phyloP scores from a whole-genome alignment of 129 eudicot genomes.

The Ambrosia trifida region DNA sequence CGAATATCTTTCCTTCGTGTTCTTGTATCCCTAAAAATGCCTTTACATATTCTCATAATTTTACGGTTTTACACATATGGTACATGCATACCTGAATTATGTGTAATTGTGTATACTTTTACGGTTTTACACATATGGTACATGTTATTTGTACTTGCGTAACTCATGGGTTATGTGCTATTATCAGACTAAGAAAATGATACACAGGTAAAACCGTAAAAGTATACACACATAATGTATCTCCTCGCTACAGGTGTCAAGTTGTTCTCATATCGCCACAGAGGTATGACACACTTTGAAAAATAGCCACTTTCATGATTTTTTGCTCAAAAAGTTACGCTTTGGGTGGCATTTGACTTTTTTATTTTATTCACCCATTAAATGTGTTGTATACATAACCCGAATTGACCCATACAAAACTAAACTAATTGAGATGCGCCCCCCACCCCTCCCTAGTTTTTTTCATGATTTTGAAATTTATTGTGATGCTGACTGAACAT shows the following conservation, averaged over 20 bases:
- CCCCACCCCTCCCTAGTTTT: neutral
- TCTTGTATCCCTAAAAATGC: neutral
- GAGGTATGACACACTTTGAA: neutral
- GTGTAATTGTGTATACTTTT: neutral
- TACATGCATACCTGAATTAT: neutral
- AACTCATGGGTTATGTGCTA: neutral
- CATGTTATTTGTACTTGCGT: neutral
- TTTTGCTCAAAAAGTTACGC: neutral
- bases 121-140: neutral
- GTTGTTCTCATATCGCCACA: neutral
- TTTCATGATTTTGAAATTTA: constrained; percentile 6
- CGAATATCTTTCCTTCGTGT: neutral
- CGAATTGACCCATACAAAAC: neutral
- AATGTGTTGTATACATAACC: neutral
- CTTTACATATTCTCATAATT: neutral
- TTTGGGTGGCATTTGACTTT: neutral
- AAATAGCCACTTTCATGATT: neutral
- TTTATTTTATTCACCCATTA: neutral
- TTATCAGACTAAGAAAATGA: neutral
- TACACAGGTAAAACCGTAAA: neutral
- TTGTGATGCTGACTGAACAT: constrained; percentile 32
- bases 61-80: no score
- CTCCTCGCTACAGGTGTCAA: neutral
- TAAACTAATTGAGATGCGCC: neutral
- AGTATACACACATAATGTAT: neutral